These are phyloP conservation scores for Epichloe baconii DNA, from an alignment of 2,329 filamentous ascomycete genomes.

Conservation along the genomic window DNA sequence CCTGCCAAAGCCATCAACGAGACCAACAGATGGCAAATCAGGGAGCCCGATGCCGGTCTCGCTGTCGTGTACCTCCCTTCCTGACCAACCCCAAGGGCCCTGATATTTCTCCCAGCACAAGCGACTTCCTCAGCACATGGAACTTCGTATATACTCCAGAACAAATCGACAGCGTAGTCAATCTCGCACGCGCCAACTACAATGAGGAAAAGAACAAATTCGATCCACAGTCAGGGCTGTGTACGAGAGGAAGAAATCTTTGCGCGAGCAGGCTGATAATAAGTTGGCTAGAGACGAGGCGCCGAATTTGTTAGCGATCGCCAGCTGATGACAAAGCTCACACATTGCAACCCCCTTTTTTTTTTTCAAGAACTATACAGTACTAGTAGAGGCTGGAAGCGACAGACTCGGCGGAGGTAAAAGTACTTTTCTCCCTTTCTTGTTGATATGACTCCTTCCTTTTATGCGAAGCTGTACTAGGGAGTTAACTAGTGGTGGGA, in stretches of 20 bases:
- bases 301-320: conserved; percentile 2
- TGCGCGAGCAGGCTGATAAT: conserved; percentile 41
- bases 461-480: background rate
- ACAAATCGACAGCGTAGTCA: conserved; percentile 75
- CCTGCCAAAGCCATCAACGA: conserved; percentile 43
- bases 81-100: conserved; percentile 68
- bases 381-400: too few relatives aligned
- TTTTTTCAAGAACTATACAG: background rate
- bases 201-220: conserved; percentile 65
- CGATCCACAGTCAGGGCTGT: conserved; percentile 70
- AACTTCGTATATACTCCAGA: conserved; percentile 93
- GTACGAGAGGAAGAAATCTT: conserved; percentile 77
- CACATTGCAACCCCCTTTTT: background rate
- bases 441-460: too few relatives aligned
- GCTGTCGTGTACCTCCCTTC: conserved; percentile 74
- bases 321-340: background rate
- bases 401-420: too few relatives aligned
- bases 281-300: conserved; percentile 20
- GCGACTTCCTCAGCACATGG: conserved; percentile 89
- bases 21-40: conserved; percentile 50
- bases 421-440: too few relatives aligned
- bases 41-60: conserved; percentile 69
- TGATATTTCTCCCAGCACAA: conserved; percentile 69
- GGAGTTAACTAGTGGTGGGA: background rate
- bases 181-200: conserved; percentile 76